Base-by-base conservation (phyloP, 805 yeast species). In the Candida succiphila region DNA sequence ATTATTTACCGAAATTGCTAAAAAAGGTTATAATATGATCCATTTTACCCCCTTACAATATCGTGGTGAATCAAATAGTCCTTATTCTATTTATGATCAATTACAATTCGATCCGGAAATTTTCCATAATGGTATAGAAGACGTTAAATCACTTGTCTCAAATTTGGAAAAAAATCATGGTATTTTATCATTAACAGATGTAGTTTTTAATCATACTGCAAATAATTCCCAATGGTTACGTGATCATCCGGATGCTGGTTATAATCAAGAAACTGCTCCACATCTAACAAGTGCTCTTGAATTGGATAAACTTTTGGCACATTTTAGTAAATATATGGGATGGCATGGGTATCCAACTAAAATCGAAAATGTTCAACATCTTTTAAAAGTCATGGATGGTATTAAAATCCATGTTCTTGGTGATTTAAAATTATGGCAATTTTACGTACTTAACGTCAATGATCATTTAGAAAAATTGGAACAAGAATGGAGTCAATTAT, bases 171-270 rank as follows among this genome's bases (percentile, higher is more conserved):
- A 60, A 16, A 60, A 78, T 18, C 65, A 79, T 44, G 72, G 72
- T 5, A 67, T 89, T 38, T 63, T 89, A 27, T 69, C 95, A 0
- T 63, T 89, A 61, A 85, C 96, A 1, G 98, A 89, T 56, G 79
- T 92, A 21, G 97, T 89, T 2, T 78, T 87, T 67, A 89, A 89
- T 53, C 98, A 89, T 51, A 89, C 97, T 0, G 96, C 97, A 2
- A 69, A 84, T 51, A 85, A 89, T 56, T 86, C 97, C 0, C 56
- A 48, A 1, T 89, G 98, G 98, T 57, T 92, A 23, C 59, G 71
- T 28, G 81, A 78, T 3, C 87, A 84, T 45, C 96, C 97, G 1
- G 96, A 88, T 17, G 75, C 83, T 2, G 97, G 97, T 8, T 89
- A 89, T 58, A 83, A 85, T 37, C 68, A 68, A 18, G 70, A 69